A percentile compares a stretch with the other conserved stretches of the same genome.
These are phyloP conservation scores for Serendipita sp. DNA, from an alignment of 768 basidiomycete species.

Conservation along the genomic window DNA sequence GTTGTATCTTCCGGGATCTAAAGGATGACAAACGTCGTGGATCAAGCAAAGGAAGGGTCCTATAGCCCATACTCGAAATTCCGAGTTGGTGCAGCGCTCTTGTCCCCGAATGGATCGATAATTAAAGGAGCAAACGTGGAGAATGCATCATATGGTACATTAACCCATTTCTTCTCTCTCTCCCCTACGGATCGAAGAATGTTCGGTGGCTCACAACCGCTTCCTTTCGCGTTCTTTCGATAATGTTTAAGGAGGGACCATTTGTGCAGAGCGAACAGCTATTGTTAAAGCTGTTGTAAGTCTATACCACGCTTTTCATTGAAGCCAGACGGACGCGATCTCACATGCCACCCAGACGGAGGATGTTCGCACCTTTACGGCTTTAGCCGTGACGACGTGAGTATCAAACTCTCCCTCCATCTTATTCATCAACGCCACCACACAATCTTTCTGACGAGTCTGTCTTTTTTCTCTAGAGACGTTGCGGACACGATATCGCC, in stretches of 20 bases:
- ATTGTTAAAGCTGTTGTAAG: slow-evolving; percentile 86
- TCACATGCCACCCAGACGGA: slow-evolving; percentile 49
- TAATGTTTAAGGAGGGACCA: slow-evolving; percentile 78
- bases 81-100: slow-evolving; percentile 76
- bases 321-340: not conserved
- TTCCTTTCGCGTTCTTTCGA: too few relatives aligned
- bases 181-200: too few relatives aligned
- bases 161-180: too few relatives aligned
- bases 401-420: too few relatives aligned
- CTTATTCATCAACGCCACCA: too few relatives aligned
- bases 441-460: too few relatives aligned
- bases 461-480: slow-evolving; percentile 33
- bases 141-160: slow-evolving; percentile 86
- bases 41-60: slow-evolving; percentile 39
- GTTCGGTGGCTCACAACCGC: too few relatives aligned
- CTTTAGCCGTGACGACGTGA: slow-evolving; percentile 67
- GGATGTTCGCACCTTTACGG: slow-evolving; percentile 52
- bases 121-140: slow-evolving; percentile 86
- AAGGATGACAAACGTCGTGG: too few relatives aligned
- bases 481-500: slow-evolving; percentile 56
- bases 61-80: slow-evolving; percentile 87
- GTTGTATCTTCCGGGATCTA: too few relatives aligned
- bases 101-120: slow-evolving; percentile 51
- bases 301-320: slow-evolving; percentile 11
- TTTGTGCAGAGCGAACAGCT: slow-evolving; percentile 91